phyloP scores from a whole-genome alignment of 2,329 filamentous ascomycete genomes.

The Fusarium newnesense region DNA sequence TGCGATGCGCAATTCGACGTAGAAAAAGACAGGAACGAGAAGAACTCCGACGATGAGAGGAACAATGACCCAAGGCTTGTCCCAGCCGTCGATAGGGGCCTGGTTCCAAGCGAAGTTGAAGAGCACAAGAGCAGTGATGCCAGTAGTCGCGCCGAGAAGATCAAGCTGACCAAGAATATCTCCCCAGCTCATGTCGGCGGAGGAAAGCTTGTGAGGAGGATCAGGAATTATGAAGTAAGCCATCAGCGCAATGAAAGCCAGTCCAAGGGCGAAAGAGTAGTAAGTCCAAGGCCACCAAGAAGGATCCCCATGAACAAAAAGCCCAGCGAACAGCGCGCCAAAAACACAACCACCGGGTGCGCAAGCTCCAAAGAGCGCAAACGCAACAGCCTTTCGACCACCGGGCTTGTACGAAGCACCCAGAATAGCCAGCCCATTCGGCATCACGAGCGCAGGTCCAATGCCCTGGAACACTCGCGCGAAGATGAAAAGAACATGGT shows the following conservation, averaged over 20 bases:
- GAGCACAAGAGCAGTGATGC: constrained; percentile 66
- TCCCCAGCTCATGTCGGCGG: constrained; percentile 1
- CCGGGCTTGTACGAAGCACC: constrained; percentile 67
- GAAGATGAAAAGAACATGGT: constrained; percentile 58
- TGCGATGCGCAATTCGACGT: constrained; percentile 62
- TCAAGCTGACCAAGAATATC: constrained; percentile 50
- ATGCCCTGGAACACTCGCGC: constrained; percentile 68
- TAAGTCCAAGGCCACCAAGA: constrained; percentile 62
- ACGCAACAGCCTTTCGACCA: constrained; percentile 68
- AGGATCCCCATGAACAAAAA: constrained; percentile 49
- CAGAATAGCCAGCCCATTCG: constrained; percentile 72
- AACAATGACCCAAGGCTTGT: constrained; percentile 63
- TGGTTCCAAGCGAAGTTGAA: constrained; percentile 77
- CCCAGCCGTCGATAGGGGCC: constrained; percentile 69
- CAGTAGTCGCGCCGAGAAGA: constrained; percentile 53
- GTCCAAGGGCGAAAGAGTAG: constrained; percentile 54
- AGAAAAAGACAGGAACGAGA: constrained; percentile 65
- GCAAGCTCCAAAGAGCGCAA: constrained; percentile 60
- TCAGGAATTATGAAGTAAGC: constrained; percentile 51
- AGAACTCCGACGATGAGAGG: constrained; percentile 67
- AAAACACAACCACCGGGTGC: constrained; percentile 58
- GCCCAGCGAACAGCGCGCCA: constrained; percentile 53
- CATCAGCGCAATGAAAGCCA: constrained; percentile 47
- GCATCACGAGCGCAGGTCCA: constrained; percentile 70
- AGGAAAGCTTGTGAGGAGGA: constrained; percentile 33